Evolutionary conservation across 1,284 basidiomycete genomes (phyloP), one percentile per base, ranked within the genome.

Genomic region (Porphyrellus sp.): DNA sequence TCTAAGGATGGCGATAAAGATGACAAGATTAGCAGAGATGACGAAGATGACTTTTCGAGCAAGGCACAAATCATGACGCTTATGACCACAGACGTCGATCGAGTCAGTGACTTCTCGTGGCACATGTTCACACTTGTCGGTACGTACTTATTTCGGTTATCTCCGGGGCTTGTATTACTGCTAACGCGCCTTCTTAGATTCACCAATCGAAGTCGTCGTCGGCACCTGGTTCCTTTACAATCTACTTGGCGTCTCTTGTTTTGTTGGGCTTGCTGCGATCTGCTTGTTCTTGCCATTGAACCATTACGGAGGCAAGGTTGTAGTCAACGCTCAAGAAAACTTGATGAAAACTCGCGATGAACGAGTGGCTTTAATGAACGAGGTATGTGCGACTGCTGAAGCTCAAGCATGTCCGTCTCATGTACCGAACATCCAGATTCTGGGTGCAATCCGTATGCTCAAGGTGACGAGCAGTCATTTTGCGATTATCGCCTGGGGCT

Each of bases 271-370:
- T 11, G 85, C 83, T 1, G 87, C 91, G 6, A 89, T 91, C 3
- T 83, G 89, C 57, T 71, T 93, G 44, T 94, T 91, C 77, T 71
- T 94, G 34, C 93, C 93, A 12, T 63, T 96, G 67, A 97, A 93
- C 63, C 92, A 96, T 68, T 83, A 82, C 42, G 91, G 93, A 0
- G 86, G 89, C 44, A 93, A 91, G 70, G 74, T 93, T 20, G 89
- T 96, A 35, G 87, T 96, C 13, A 74, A 77, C 44, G 83, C 82
- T 0, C 92, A 97, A 65, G 92, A 96, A 56, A 91, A 88, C 61
- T 75, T 97, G 21, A 95, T 95, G 91, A 93, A 93, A 71, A 81
- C 90, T 31, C 81, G 93, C 20, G 94, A 98, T 62, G 89, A 93
- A 70, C 82, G 94, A 44, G 91, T 94, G 18, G 78, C 87, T 1